Percentiles rank a stretch among this genome's conserved stretches.
Evolutionary conservation across 2,329 filamentous ascomycete species (phyloP).

Genomic region (Lachnum nothofagi): DNA sequence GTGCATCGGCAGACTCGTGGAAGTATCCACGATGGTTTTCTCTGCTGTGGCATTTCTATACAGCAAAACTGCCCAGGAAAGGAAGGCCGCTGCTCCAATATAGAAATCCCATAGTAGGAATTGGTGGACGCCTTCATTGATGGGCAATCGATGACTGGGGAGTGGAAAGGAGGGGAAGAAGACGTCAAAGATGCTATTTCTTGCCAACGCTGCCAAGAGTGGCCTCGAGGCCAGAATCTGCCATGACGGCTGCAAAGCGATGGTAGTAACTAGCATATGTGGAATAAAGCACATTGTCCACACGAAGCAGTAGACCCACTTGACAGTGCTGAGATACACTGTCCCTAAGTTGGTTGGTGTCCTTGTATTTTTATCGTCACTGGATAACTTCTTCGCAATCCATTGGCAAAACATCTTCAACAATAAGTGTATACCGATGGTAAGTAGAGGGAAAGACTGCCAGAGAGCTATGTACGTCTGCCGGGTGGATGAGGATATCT

Average conservation of each 20-base stretch:
- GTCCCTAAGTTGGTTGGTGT: conserved; percentile 21
- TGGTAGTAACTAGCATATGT: conserved; percentile 37
- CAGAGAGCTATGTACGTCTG: conserved; percentile 45
- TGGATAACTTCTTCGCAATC: conserved; percentile 17
- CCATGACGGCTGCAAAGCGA: conserved; percentile 37
- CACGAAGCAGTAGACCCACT: conserved; percentile 32
- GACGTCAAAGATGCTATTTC: conserved; percentile 34
- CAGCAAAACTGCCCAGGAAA: conserved; percentile 42
- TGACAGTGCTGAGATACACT: conserved; percentile 22
- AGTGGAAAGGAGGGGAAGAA: conserved; percentile 36
- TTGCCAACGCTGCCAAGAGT: conserved; percentile 31
- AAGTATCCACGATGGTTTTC: conserved; percentile 16
- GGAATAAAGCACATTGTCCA: conserved; percentile 37
- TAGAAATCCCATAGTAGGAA: conserved; percentile 48
- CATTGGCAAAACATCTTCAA: conserved; percentile 14
- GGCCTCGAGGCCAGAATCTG: conserved; percentile 35
- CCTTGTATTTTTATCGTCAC: conserved; percentile 21
- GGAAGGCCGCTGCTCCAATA: conserved; percentile 37
- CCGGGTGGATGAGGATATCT: conserved; percentile 38
- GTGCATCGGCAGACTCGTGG: conserved; percentile 15
- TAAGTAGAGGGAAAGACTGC: conserved; percentile 46
- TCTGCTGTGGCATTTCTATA: conserved; percentile 27
- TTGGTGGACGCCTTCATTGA: conserved; percentile 37
- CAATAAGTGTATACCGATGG: conserved; percentile 36
- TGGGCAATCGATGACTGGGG: conserved; percentile 23